phyloP scores from a whole-genome alignment of 495 filamentous ascomycete species.

The Staphylotrichum tortipilum region DNA sequence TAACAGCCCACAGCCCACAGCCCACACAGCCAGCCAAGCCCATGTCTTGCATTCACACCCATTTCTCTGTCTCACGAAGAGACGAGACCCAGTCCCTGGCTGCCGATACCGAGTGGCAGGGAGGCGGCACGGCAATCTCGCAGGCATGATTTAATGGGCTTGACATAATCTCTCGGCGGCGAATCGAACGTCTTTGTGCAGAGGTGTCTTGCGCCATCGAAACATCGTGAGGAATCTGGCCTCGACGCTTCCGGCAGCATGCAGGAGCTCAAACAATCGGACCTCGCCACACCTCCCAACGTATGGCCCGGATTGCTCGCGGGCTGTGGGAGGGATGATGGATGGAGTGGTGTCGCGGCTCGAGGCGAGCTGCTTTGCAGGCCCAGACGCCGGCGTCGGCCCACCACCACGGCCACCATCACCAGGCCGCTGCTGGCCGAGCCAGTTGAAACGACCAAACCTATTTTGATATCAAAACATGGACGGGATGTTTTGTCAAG shows the following conservation, averaged over 20 bases:
- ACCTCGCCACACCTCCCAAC: neutral
- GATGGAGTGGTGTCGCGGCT: constrained; percentile 1
- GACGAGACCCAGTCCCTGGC: neutral
- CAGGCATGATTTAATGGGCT: constrained; percentile 6
- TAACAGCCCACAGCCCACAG: too few relatives aligned
- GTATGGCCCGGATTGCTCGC: neutral
- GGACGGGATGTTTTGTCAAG: constrained; percentile 8
- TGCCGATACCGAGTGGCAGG: neutral
- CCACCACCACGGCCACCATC: constrained; percentile 1
- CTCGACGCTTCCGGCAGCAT: constrained; percentile 11
- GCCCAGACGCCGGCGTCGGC: neutral
- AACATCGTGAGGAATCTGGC: neutral
- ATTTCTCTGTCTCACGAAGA: neutral
- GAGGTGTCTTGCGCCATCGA: constrained; percentile 1
- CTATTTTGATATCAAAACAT: constrained; percentile 1
- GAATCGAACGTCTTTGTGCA: constrained; percentile 3
- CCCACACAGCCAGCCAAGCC: too few relatives aligned
- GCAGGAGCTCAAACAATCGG: constrained; percentile 8
- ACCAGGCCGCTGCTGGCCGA: neutral
- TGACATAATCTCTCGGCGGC: constrained; percentile 7
- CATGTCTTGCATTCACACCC: neutral
- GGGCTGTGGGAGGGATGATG: neutral
- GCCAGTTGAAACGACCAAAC: neutral
- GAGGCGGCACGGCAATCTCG: constrained; percentile 1
- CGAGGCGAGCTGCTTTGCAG: constrained; percentile 11